Base-by-base conservation (phyloP, 257 asterid species). In the Solanum piurae region DNA sequence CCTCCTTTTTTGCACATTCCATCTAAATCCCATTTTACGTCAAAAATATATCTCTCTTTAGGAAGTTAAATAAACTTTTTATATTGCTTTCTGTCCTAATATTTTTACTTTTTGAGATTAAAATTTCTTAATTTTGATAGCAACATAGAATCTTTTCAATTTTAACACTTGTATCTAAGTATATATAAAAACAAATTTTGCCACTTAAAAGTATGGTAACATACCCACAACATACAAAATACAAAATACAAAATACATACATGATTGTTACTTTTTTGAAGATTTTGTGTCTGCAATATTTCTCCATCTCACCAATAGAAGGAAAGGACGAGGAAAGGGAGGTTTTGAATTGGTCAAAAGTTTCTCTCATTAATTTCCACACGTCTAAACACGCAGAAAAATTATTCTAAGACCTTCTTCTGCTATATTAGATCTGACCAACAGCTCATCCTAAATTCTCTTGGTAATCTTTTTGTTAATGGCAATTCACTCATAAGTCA, bases 311-410 rank as follows among this genome's bases (percentile, higher is more conserved):
- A 31, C n/a, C 0, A 49, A 49, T 36, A 71, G 20, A 25, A 23
- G 20, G 29, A 74, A 72, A 3, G 79, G 23, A 2, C 34, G 42
- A 20, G 27, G 25, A 72, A 74, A 5, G 83, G 27, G 8, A 74
- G 52, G 29, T 21, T 88, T 86, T 88, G 95, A 90, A 94, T 85
- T 29, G 92, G 94, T 94, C 95, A 92, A 89, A 37, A 72, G 36
- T 1, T 34, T 72, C 27, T 34, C 82, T 29, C 37, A 13, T 68
- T 29, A 68, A 27, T 68, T 68, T 29, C 23, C 37, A 68, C 74
- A 6, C 75, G 36, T 66, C 73, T 25, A 25, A 62, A n/a, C 16
- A 62, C 16, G 31, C 16, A n/a, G 31, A 62, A n/a, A 62, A 64
- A n/a, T 66, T 1, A 66, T 66, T 25, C 72, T 10, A 62, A 34